A percentile compares a stretch with the other conserved stretches of the same genome.
Evolutionary conservation across 305 asterid species (phyloP).

Genomic region (Plantago coronopus): DNA sequence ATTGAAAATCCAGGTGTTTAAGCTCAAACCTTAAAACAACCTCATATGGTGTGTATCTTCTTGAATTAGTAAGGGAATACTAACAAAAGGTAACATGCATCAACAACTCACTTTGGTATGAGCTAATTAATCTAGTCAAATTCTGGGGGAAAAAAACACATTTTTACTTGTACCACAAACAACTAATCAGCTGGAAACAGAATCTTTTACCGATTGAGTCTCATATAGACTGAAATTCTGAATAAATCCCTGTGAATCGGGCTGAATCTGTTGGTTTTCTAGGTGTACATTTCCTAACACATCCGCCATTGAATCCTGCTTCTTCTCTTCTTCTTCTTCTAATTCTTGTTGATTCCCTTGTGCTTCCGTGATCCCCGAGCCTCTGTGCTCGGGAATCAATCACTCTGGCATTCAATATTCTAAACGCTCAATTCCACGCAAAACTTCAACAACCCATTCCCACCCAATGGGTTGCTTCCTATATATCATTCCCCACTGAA

Average conservation of each 20-base stretch:
- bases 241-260: slow-evolving; percentile 54
- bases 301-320: slow-evolving; percentile 28
- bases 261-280: slow-evolving; percentile 19
- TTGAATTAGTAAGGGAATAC: slow-evolving; percentile 13
- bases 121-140: slow-evolving; percentile 14
- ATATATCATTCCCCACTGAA: slow-evolving; percentile 46
- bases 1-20: not conserved
- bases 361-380: slow-evolving; percentile 70
- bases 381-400: slow-evolving; percentile 69
- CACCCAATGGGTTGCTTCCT: slow-evolving; percentile 55
- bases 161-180: slow-evolving; percentile 15
- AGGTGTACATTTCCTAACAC: slow-evolving; percentile 36
- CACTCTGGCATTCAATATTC: slow-evolving; percentile 60
- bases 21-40: slow-evolving; percentile 4
- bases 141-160: slow-evolving; percentile 8
- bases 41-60: not conserved
- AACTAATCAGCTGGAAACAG: slow-evolving; percentile 19
- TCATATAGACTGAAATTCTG: slow-evolving; percentile 93
- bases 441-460: slow-evolving; percentile 34
- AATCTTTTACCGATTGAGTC: slow-evolving; percentile 75
- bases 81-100: slow-evolving; percentile 13
- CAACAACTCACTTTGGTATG: slow-evolving; percentile 11
- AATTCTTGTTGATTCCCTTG: slow-evolving; percentile 1
- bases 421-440: slow-evolving; percentile 25
- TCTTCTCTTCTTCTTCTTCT: no score